Conservation (phyloP, 2,329 filamentous ascomycete species). For the Cryphonectria carpinicola region DNA sequence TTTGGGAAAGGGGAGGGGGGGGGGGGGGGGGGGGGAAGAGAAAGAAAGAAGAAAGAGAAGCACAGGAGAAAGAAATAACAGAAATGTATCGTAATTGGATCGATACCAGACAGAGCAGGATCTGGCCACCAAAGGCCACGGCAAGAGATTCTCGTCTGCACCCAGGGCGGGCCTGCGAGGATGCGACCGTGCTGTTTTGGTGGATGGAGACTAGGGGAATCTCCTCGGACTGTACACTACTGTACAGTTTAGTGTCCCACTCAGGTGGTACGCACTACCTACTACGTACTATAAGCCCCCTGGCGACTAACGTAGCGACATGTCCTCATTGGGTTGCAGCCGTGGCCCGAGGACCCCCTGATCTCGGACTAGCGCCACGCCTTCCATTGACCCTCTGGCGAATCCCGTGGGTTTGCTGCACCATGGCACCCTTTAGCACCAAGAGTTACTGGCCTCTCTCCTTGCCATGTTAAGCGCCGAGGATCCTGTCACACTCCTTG, state of each 20-base stretch:
- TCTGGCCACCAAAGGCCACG: background rate
- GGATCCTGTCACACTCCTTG: slow-evolving; percentile 24
- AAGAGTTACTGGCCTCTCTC: slow-evolving; percentile 23
- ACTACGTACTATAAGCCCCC: background rate
- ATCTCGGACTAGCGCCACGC: slow-evolving; percentile 17
- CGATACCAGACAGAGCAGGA: background rate
- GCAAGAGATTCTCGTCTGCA: slow-evolving; percentile 6
- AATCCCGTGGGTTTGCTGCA: slow-evolving; percentile 23
- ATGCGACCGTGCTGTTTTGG: background rate
- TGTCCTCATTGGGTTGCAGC: slow-evolving; percentile 25
- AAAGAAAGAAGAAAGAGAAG: background rate
- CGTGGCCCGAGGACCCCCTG: slow-evolving; percentile 13
- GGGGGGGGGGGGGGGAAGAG: too few species aligned
- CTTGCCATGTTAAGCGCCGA: slow-evolving; percentile 29
- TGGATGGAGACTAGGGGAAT: background rate
- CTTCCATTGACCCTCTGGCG: slow-evolving; percentile 15
- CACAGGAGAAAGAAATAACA: background rate
- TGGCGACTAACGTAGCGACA: background rate
- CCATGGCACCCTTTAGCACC: slow-evolving; percentile 24
- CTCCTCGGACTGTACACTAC: background rate
- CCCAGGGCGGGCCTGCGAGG: background rate
- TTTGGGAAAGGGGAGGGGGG: too few species aligned
- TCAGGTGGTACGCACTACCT: background rate
- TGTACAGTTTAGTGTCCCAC: background rate
- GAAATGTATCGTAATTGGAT: background rate